A percentile compares a stretch with the other conserved stretches of the same genome.
phyloP scores from a whole-genome alignment of 805 yeast genomes.

The Suhomyces pyralidae region DNA sequence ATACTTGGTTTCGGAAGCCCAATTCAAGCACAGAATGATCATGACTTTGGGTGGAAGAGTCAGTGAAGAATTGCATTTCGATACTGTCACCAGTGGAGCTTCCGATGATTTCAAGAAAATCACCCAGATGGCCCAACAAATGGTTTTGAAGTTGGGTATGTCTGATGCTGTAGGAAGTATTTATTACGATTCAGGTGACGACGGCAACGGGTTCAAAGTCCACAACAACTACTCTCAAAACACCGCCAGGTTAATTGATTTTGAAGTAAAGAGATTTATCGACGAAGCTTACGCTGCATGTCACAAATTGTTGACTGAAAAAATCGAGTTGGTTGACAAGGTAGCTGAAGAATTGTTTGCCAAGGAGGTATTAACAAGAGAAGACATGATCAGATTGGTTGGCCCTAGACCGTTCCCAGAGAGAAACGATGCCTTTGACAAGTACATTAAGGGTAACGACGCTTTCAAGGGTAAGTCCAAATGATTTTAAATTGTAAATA shows the following conservation, averaged over 20 bases:
- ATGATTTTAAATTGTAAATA: background rate
- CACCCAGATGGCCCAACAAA: constrained; percentile 81
- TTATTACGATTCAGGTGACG: constrained; percentile 49
- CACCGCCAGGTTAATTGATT: constrained; percentile 65
- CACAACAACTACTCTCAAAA: constrained; percentile 67
- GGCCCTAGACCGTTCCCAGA: constrained; percentile 80
- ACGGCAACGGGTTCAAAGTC: constrained; percentile 46
- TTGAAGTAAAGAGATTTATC: constrained; percentile 65
- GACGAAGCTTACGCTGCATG: constrained; percentile 64
- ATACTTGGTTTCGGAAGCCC: constrained; percentile 71
- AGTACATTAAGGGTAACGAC: constrained; percentile 60
- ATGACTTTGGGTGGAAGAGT: constrained; percentile 94
- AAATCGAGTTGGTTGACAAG: constrained; percentile 55
- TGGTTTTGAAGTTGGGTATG: constrained; percentile 90
- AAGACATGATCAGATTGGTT: constrained; percentile 70
- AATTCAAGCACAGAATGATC: constrained; percentile 80
- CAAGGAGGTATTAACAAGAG: constrained; percentile 79
- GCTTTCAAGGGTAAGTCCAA: constrained; percentile 34
- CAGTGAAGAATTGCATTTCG: constrained; percentile 84
- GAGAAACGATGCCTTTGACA: constrained; percentile 84
- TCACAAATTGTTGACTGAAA: constrained; percentile 53
- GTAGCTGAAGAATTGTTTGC: constrained; percentile 71
- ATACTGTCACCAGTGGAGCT: constrained; percentile 87
- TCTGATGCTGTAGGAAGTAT: constrained; percentile 73
- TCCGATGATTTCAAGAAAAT: constrained; percentile 90